Evolutionary conservation across 2,329 filamentous ascomycete species (phyloP).

Genomic region (Sporothrix pseudoabietina): DNA sequence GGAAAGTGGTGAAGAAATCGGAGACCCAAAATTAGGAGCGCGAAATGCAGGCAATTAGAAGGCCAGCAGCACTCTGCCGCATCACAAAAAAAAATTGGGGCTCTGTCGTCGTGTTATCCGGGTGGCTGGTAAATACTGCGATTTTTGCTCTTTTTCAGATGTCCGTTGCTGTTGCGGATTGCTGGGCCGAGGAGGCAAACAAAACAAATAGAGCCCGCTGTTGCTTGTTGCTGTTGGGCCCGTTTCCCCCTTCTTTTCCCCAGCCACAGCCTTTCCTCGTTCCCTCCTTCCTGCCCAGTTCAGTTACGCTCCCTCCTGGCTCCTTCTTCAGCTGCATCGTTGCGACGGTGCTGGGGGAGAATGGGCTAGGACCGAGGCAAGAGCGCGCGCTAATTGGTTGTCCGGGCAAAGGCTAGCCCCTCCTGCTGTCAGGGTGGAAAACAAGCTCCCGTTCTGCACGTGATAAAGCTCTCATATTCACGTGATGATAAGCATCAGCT

Average conservation of each 20-base stretch:
- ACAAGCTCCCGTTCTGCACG: constrained; percentile 10
- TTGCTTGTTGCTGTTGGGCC: not conserved
- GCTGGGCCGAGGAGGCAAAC: constrained; percentile 22
- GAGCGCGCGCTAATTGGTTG: constrained; percentile 32
- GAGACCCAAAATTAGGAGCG: not conserved
- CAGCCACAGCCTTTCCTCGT: constrained; percentile 23
- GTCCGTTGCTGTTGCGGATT: constrained; percentile 13
- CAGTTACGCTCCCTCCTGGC: not conserved
- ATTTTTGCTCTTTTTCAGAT: not conserved
- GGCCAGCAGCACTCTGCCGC: not conserved
- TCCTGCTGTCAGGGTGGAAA: not conserved
- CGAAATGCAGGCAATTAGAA: not conserved
- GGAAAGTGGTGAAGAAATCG: not conserved
- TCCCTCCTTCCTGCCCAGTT: not conserved
- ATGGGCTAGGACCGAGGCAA: constrained; percentile 26
- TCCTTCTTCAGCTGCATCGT: constrained; percentile 1
- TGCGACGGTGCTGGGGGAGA: not conserved
- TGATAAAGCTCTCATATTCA: not conserved
- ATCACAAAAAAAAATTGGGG: not conserved
- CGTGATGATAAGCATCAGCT: not conserved
- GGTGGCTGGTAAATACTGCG: constrained; percentile 17
- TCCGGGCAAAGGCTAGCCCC: constrained; percentile 28
- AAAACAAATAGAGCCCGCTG: constrained; percentile 8
- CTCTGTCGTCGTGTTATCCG: constrained; percentile 10
- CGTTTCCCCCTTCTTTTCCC: not conserved